Conservation (phyloP, 2,329 filamentous ascomycete genomes). For the Ambrosiella cleistominuta region DNA sequence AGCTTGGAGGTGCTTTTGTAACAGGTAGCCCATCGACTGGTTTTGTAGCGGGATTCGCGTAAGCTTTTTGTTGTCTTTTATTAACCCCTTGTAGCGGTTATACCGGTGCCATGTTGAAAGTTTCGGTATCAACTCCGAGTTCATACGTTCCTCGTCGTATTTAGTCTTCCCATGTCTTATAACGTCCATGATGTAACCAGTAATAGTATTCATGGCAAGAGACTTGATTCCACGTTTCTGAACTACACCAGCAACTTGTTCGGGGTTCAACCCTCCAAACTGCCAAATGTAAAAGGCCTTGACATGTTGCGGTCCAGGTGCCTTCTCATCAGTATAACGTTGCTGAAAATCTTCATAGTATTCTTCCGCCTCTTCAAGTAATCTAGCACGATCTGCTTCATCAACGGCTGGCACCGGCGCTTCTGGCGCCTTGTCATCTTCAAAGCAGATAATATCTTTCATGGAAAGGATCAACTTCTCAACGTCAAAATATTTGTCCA, state of each 20-base stretch:
- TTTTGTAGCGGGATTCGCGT: background rate
- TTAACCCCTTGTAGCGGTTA: constrained; percentile 8
- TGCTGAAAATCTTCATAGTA: constrained; percentile 1
- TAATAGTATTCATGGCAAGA: constrained; percentile 36
- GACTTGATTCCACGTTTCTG: constrained; percentile 32
- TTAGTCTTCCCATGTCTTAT: constrained; percentile 33
- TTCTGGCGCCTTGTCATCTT: constrained; percentile 15
- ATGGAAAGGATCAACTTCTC: constrained; percentile 10
- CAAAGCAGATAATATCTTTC: constrained; percentile 15
- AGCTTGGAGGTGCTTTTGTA: background rate
- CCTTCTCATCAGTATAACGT: background rate
- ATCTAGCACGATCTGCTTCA: background rate
- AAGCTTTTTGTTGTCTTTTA: background rate
- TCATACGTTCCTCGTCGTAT: constrained; percentile 29
- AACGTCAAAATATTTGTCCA: constrained; percentile 8
- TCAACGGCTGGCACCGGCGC: background rate
- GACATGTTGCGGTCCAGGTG: constrained; percentile 19
- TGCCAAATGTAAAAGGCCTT: constrained; percentile 51
- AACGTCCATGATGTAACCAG: constrained; percentile 39
- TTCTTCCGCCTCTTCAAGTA: background rate
- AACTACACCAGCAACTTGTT: constrained; percentile 35
- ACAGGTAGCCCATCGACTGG: background rate
- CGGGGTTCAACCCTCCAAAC: constrained; percentile 30
- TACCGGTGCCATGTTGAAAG: constrained; percentile 10
- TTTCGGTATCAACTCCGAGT: constrained; percentile 25